A percentile compares a stretch with the other conserved stretches of the same genome.
These are phyloP conservation scores for Chimonanthus salicifolius DNA, from an alignment of 164 flowering plant genomes.

Conservation along the genomic window DNA sequence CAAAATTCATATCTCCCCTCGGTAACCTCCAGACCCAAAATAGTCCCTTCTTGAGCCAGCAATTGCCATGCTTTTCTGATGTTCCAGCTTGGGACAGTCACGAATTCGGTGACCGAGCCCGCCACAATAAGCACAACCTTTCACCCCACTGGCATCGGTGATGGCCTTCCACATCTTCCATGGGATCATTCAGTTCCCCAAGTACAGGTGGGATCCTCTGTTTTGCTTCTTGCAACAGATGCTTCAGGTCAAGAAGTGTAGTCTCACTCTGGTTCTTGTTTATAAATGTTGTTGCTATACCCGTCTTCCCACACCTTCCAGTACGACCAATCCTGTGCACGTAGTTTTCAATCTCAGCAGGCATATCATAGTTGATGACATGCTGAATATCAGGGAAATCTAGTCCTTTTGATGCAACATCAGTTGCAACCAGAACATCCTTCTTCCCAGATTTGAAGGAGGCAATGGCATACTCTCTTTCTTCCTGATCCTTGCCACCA, in stretches of 20 bases:
- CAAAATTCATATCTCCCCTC: conserved; percentile 69
- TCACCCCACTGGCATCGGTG: conserved; percentile 69
- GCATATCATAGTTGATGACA: conserved; percentile 96
- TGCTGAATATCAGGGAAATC: conserved; percentile 96
- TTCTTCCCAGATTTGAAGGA: conserved; percentile 85
- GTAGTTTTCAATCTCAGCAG: conserved; percentile 92
- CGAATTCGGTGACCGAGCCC: conserved; percentile 87
- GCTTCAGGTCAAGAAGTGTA: conserved; percentile 89
- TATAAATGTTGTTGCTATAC: conserved; percentile 90
- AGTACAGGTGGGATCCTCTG: conserved; percentile 97
- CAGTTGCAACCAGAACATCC: conserved; percentile 94
- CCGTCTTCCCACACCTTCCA: conserved; percentile 94
- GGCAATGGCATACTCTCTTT: conserved; percentile 83
- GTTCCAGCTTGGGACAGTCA: conserved; percentile 87
- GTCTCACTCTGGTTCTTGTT: conserved; percentile 96
- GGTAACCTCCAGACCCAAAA: conserved; percentile 87
- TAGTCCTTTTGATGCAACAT: conserved; percentile 96
- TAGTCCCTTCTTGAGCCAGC: conserved; percentile 81
- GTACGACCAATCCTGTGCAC: conserved; percentile 91
- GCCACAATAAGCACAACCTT: conserved; percentile 96
- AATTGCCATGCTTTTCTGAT: conserved; percentile 68
- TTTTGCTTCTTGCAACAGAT: conserved; percentile 86
- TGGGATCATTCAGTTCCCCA: conserved; percentile 82
- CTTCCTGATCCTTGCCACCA: conserved; percentile 97
- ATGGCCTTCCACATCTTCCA: conserved; percentile 80